A percentile compares a stretch with the other conserved stretches of the same genome.
Evolutionary conservation across 768 basidiomycete genomes (phyloP).

Genomic region (Roridomyces roridus): DNA sequence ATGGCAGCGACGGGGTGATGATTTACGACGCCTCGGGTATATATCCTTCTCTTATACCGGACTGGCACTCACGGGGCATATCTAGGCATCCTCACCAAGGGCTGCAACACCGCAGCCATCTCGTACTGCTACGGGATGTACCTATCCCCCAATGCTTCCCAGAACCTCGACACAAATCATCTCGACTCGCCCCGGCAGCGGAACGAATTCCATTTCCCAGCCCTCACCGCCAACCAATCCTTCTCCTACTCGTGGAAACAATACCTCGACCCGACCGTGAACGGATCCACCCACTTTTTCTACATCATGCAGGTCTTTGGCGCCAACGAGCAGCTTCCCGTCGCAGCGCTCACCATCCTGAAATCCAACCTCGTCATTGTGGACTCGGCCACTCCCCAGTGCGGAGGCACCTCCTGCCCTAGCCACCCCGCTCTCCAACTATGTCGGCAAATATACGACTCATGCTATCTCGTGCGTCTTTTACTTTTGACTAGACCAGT

Average conservation of each 20-base stretch:
- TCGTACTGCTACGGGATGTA: slow-evolving; percentile 23
- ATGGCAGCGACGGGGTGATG: slow-evolving; percentile 3
- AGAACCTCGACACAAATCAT: slow-evolving; percentile 19
- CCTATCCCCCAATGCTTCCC: slow-evolving; percentile 14
- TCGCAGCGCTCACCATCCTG: slow-evolving; percentile 31
- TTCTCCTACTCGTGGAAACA: slow-evolving; percentile 27
- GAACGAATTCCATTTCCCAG: slow-evolving; percentile 23
- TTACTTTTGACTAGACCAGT: background rate
- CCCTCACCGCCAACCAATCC: background rate
- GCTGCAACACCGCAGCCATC: slow-evolving; percentile 5
- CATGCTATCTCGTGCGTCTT: slow-evolving; percentile 15
- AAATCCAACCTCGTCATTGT: slow-evolving; percentile 32
- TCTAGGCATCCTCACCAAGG: slow-evolving; percentile 9
- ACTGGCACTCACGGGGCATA: no score
- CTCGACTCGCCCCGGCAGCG: slow-evolving; percentile 27
- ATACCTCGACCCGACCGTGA: slow-evolving; percentile 17
- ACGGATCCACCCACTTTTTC: slow-evolving; percentile 28
- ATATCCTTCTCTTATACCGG: background rate
- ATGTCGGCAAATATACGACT: slow-evolving; percentile 10
- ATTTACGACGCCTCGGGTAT: slow-evolving; percentile 6
- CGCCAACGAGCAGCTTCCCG: slow-evolving; percentile 27
- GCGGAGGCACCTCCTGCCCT: background rate
- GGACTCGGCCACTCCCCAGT: slow-evolving; percentile 24
- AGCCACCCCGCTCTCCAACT: slow-evolving; percentile 7
- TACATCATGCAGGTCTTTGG: slow-evolving; percentile 29